Evolutionary conservation across 768 basidiomycete species (phyloP).

Genomic region (Agaricus blazei): DNA sequence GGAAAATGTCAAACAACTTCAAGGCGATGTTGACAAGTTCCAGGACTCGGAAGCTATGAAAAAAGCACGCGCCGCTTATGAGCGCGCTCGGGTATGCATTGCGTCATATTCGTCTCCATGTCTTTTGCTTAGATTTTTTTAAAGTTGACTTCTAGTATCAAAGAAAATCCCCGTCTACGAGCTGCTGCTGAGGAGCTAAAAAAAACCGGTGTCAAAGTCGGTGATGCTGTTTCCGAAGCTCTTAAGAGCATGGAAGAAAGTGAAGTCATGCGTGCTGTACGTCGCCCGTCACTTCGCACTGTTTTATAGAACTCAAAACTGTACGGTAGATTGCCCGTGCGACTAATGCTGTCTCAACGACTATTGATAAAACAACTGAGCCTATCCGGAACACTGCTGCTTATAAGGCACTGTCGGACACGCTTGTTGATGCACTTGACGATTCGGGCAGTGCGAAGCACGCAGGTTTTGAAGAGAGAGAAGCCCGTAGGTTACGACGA

Average conservation of each 20-base stretch:
- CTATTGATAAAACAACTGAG: slow-evolving; percentile 86
- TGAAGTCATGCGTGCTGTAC: slow-evolving; percentile 80
- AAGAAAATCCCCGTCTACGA: slow-evolving; percentile 89
- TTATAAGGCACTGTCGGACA: slow-evolving; percentile 88
- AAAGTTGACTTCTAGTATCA: slow-evolving; percentile 88
- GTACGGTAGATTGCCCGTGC: slow-evolving; percentile 73
- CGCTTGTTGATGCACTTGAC: slow-evolving; percentile 87
- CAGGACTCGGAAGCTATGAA: slow-evolving; percentile 98
- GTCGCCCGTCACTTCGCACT: slow-evolving; percentile 20
- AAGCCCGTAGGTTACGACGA: slow-evolving; percentile 76
- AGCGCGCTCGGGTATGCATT: slow-evolving; percentile 79
- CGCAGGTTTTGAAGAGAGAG: slow-evolving; percentile 95
- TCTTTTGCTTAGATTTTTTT: background rate
- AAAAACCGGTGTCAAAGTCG: slow-evolving; percentile 85
- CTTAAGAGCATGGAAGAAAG: slow-evolving; percentile 93
- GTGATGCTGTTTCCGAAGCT: slow-evolving; percentile 91
- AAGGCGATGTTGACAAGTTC: slow-evolving; percentile 95
- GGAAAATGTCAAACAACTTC: slow-evolving; percentile 95
- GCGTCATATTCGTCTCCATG: slow-evolving; percentile 6
- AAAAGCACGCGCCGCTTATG: slow-evolving; percentile 85
- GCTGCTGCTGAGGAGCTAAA: slow-evolving; percentile 92
- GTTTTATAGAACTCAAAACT: background rate
- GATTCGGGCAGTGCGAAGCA: slow-evolving; percentile 92
- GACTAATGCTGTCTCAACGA: slow-evolving; percentile 78
- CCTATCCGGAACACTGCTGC: slow-evolving; percentile 96